Percentiles rank a stretch among this genome's conserved stretches.
Evolutionary conservation across 352 stramenopile genomes (phyloP).

Genomic region (Phytophthora constricta): DNA sequence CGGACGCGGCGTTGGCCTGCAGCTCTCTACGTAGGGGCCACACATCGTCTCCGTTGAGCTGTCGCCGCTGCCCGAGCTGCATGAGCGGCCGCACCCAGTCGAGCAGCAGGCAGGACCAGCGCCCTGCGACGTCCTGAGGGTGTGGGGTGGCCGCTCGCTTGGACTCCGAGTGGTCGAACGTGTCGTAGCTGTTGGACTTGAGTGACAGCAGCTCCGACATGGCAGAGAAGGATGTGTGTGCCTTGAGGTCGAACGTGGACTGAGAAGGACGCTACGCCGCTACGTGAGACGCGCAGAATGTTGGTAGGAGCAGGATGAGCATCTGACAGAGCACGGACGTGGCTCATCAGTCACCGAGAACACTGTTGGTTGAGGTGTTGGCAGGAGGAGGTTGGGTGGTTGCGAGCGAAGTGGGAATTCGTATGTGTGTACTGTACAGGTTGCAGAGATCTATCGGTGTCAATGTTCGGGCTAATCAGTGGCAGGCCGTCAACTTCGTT

Average conservation of each 20-base stretch:
- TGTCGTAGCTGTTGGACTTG: conserved; percentile 33
- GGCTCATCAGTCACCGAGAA: too few species aligned
- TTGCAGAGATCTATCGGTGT: too few species aligned
- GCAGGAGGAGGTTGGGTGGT: too few species aligned
- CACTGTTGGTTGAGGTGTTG: too few species aligned
- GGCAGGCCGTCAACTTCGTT: neutral
- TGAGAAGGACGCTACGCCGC: neutral
- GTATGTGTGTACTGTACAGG: too few species aligned
- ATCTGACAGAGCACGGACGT: neutral
- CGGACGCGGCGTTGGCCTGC: conserved; percentile 35
- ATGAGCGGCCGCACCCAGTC: conserved; percentile 63
- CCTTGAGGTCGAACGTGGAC: conserved; percentile 6
- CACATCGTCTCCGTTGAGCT: conserved; percentile 51
- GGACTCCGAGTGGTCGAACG: conserved; percentile 33
- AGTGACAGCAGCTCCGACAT: conserved; percentile 30
- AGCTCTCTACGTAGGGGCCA: conserved; percentile 45
- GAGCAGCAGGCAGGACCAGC: conserved; percentile 46
- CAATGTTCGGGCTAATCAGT: too few species aligned
- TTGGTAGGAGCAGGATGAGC: too few species aligned
- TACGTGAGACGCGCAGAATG: neutral
- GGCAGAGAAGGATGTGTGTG: neutral
- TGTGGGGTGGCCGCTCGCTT: conserved; percentile 23
- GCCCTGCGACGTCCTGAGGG: conserved; percentile 31
- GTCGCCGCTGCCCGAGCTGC: conserved; percentile 47
- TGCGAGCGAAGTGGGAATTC: too few species aligned